Conservation (phyloP, 179 eudicot species). For the Camellia oleifera region DNA sequence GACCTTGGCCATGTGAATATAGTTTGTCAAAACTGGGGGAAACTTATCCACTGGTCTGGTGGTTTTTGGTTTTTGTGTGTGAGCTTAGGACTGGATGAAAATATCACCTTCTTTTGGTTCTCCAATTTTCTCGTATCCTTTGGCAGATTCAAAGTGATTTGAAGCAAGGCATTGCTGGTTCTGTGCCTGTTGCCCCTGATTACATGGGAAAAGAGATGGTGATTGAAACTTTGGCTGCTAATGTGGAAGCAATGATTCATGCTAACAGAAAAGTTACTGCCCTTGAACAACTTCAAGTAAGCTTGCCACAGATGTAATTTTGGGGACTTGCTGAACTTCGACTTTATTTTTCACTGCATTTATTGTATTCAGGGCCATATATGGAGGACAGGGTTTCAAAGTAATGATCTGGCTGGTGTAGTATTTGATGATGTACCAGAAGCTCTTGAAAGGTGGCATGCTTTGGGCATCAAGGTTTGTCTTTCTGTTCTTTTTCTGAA, state of each 20-base stretch:
- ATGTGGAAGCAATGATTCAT: slow-evolving; percentile 73
- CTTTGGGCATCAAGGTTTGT: slow-evolving; percentile 22
- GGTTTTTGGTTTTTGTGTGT: not conserved
- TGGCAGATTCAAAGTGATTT: slow-evolving; percentile 70
- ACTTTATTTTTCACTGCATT: not conserved
- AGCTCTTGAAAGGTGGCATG: slow-evolving; percentile 21
- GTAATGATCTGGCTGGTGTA: slow-evolving; percentile 10
- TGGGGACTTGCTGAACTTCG: not conserved
- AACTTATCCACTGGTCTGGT: no score
- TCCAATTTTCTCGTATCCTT: not conserved
- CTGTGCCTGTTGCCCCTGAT: slow-evolving; percentile 60
- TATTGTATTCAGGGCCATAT: slow-evolving; percentile 8
- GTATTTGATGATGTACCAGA: slow-evolving; percentile 18
- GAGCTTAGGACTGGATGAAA: not conserved
- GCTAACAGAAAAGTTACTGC: slow-evolving; percentile 85
- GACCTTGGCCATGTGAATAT: no score
- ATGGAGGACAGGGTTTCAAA: slow-evolving; percentile 13
- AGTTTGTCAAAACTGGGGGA: no score
- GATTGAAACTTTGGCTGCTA: slow-evolving; percentile 69
- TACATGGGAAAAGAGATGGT: slow-evolving; percentile 58
- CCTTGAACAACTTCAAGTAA: slow-evolving; percentile 71
- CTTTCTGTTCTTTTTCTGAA: not conserved
- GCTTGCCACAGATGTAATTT: not conserved
- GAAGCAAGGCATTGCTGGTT: slow-evolving; percentile 54
- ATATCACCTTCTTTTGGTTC: not conserved